These are phyloP conservation scores for Polyporus arcularius DNA, from an alignment of 768 basidiomycete genomes.

Conservation along the genomic window DNA sequence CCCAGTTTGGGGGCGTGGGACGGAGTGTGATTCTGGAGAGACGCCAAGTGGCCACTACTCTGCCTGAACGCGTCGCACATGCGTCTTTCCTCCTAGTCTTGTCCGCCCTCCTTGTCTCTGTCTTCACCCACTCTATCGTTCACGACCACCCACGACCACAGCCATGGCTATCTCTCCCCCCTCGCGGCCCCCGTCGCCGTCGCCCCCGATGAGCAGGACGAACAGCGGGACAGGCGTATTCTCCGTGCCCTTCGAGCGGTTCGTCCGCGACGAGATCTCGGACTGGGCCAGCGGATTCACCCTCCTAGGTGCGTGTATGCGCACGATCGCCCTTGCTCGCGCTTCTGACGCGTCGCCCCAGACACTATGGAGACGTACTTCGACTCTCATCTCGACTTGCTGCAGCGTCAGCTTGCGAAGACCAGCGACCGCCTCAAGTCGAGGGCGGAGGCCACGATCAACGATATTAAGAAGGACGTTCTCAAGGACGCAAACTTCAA, in stretches of 20 bases:
- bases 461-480: slow-evolving; percentile 47
- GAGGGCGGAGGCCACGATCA: slow-evolving; percentile 73
- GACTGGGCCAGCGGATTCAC: slow-evolving; percentile 86
- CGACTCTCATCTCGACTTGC: slow-evolving; percentile 82
- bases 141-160: background rate
- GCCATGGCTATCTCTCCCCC: slow-evolving; percentile 17
- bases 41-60: slow-evolving; percentile 10
- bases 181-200: slow-evolving; percentile 43
- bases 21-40: slow-evolving; percentile 5
- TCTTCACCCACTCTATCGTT: background rate
- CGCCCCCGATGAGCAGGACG: slow-evolving; percentile 21
- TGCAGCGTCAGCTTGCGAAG: slow-evolving; percentile 84
- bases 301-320: slow-evolving; percentile 62
- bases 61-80: slow-evolving; percentile 17
- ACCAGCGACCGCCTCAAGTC: slow-evolving; percentile 83
- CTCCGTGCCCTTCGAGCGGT: slow-evolving; percentile 70
- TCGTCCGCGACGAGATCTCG: slow-evolving; percentile 70
- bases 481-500: slow-evolving; percentile 36
- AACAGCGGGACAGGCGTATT: slow-evolving; percentile 55
- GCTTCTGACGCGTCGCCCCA: slow-evolving; percentile 32
- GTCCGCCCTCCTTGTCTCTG: background rate
- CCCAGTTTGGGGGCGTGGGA: slow-evolving; percentile 1
- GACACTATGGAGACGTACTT: slow-evolving; percentile 96
- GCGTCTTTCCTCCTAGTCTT: slow-evolving; percentile 5
- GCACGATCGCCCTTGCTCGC: background rate